Evolutionary conservation across 1,139 yeast species (phyloP).

Genomic region (Magnusiomyces suaveolens): DNA sequence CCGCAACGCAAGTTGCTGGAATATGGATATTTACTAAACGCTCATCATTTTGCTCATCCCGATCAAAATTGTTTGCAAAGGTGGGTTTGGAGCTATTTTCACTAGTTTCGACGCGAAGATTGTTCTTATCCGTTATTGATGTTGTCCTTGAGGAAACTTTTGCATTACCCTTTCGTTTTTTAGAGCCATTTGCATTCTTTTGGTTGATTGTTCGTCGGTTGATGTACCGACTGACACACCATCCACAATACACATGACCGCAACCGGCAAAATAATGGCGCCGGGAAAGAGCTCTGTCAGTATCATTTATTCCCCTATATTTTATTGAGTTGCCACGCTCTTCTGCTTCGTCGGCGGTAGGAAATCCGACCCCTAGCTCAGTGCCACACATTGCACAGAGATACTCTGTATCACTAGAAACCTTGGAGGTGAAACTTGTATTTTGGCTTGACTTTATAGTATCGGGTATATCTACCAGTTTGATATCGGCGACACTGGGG

Average conservation of each 20-base stretch:
- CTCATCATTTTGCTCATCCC: not conserved
- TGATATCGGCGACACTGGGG: not conserved
- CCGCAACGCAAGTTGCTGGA: constrained; percentile 6
- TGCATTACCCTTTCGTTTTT: not conserved
- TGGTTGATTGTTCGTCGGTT: constrained; percentile 13
- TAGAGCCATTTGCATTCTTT: not conserved
- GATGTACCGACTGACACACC: constrained; percentile 56
- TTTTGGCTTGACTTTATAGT: not conserved
- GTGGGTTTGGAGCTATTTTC: constrained; percentile 4
- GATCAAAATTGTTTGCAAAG: not conserved
- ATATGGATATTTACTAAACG: constrained; percentile 2
- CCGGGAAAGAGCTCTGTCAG: constrained; percentile 54
- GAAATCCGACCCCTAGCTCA: constrained; percentile 61
- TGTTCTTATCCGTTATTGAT: not conserved
- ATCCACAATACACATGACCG: constrained; percentile 83
- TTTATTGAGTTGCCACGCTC: constrained; percentile 25
- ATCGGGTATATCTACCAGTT: not conserved
- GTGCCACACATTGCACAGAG: constrained; percentile 65
- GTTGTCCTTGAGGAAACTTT: not conserved
- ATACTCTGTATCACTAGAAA: constrained; percentile 4
- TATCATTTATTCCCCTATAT: constrained; percentile 37
- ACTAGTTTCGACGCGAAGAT: not conserved
- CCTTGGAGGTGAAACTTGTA: constrained; percentile 6
- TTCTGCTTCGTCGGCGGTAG: constrained; percentile 36
- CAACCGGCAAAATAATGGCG: constrained; percentile 61